A percentile compares a stretch with the other conserved stretches of the same genome.
phyloP scores from a whole-genome alignment of 352 stramenopile species.

The Globisporangium cylindrosporum region DNA sequence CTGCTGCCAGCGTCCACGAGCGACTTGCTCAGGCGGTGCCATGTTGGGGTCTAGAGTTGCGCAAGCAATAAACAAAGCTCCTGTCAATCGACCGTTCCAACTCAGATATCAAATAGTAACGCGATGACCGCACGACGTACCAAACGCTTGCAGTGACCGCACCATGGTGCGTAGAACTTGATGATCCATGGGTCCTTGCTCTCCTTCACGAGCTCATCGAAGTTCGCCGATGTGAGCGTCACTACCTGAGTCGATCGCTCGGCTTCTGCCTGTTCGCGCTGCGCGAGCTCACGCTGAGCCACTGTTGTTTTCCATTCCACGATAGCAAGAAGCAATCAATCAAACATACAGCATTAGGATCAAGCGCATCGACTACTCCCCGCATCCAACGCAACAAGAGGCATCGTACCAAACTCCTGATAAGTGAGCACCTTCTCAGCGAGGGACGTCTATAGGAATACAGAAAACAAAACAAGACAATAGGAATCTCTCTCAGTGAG shows the following conservation, averaged over 20 bases:
- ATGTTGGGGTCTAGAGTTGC: slow-evolving; percentile 36
- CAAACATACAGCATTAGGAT: background rate
- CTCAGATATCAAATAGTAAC: background rate
- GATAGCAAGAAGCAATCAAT: background rate
- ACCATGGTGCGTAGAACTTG: slow-evolving; percentile 84
- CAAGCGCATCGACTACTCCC: background rate
- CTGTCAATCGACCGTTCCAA: background rate
- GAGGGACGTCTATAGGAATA: slow-evolving; percentile 28
- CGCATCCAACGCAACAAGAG: background rate
- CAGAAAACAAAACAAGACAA: background rate
- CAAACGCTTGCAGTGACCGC: slow-evolving; percentile 78
- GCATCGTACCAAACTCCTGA: slow-evolving; percentile 48
- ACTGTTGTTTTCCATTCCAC: slow-evolving; percentile 15
- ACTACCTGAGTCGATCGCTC: slow-evolving; percentile 54
- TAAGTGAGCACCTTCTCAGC: slow-evolving; percentile 57
- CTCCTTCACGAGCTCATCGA: slow-evolving; percentile 58
- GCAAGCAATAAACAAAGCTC: background rate
- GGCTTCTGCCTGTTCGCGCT: slow-evolving; percentile 51
- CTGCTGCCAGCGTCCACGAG: slow-evolving; percentile 60
- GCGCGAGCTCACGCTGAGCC: slow-evolving; percentile 30
- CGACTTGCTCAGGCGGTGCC: slow-evolving; percentile 73
- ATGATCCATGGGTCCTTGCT: slow-evolving; percentile 70
- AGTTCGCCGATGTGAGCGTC: slow-evolving; percentile 42
- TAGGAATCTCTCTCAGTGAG: background rate
- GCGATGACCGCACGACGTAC: slow-evolving; percentile 22